Evolutionary conservation across 345 rosid species (phyloP).

Genomic region (Syzygium oleosum): DNA sequence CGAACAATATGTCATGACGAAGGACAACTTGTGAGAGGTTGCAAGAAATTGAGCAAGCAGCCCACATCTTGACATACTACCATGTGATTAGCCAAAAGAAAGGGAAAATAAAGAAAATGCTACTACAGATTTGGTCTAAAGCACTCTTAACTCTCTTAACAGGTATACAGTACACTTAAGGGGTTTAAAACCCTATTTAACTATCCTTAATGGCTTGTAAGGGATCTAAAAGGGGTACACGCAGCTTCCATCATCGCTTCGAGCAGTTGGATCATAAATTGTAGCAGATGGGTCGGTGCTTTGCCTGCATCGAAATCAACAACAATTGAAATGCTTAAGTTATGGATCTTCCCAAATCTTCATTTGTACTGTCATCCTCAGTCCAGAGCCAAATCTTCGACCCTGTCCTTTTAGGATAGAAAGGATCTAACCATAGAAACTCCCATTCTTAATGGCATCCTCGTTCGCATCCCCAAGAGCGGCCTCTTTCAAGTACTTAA

Average conservation of each 20-base stretch:
- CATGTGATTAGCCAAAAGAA: not conserved
- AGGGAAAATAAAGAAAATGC: not conserved
- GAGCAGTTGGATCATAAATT: slow-evolving; percentile 39
- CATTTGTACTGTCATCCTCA: not conserved
- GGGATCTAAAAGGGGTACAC: slow-evolving; percentile 1
- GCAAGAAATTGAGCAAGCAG: not conserved
- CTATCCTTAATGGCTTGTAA: not conserved
- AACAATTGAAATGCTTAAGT: not conserved
- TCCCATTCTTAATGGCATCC: slow-evolving; percentile 20
- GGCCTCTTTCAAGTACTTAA: slow-evolving; percentile 41
- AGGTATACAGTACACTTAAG: not conserved
- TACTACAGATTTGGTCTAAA: not conserved
- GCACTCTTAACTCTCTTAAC: not conserved
- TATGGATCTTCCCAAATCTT: not conserved
- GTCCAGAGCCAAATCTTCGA: slow-evolving; percentile 1
- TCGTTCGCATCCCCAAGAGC: slow-evolving; percentile 54
- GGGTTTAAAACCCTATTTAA: not conserved
- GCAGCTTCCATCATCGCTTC: slow-evolving; percentile 39
- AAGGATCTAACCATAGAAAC: slow-evolving; percentile 8
- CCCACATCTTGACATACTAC: not conserved
- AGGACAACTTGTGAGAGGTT: not conserved
- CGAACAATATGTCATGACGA: not conserved
- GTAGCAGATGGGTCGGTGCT: slow-evolving; percentile 30
- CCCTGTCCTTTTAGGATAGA: slow-evolving; percentile 1
- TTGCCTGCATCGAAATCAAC: slow-evolving; percentile 28